Conservation (phyloP, 2,329 filamentous ascomycete species). For the Lachnellula arida region DNA sequence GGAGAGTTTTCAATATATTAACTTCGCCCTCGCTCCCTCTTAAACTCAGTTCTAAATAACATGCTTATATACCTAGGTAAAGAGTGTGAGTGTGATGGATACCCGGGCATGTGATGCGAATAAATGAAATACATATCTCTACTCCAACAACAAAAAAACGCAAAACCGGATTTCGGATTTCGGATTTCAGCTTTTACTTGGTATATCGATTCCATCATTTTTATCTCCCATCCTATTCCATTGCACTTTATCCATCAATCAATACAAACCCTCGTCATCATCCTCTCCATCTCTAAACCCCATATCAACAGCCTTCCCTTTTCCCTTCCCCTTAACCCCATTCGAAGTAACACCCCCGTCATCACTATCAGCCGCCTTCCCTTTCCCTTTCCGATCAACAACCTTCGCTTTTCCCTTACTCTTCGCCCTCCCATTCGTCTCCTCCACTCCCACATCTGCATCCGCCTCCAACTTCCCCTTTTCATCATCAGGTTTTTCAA, state of each 20-base stretch:
- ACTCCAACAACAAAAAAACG: too few relatives aligned
- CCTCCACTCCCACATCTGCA: background rate
- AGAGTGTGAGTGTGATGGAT: too few relatives aligned
- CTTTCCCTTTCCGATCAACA: slow-evolving; percentile 34
- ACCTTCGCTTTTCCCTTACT: slow-evolving; percentile 23
- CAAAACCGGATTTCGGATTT: background rate
- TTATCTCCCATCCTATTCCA: background rate
- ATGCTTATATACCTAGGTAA: too few relatives aligned
- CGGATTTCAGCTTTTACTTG: background rate
- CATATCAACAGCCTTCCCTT: slow-evolving; percentile 48
- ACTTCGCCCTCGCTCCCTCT: too few relatives aligned
- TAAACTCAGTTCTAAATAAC: too few relatives aligned
- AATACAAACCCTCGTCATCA: slow-evolving; percentile 36
- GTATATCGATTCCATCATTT: background rate
- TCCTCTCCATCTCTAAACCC: slow-evolving; percentile 33
- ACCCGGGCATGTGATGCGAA: too few relatives aligned
- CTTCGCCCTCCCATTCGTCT: slow-evolving; percentile 2
- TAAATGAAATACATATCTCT: too few relatives aligned
- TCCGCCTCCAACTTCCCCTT: slow-evolving; percentile 13
- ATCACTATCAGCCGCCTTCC: slow-evolving; percentile 32
- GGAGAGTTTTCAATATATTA: too few relatives aligned
- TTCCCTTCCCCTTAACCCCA: slow-evolving; percentile 38
- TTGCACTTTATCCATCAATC: slow-evolving; percentile 14
- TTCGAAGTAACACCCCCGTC: slow-evolving; percentile 22
- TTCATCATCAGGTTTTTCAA: slow-evolving; percentile 58